Conservation (phyloP, 176 grass and related monocot species). For the Carex scoparia region DNA sequence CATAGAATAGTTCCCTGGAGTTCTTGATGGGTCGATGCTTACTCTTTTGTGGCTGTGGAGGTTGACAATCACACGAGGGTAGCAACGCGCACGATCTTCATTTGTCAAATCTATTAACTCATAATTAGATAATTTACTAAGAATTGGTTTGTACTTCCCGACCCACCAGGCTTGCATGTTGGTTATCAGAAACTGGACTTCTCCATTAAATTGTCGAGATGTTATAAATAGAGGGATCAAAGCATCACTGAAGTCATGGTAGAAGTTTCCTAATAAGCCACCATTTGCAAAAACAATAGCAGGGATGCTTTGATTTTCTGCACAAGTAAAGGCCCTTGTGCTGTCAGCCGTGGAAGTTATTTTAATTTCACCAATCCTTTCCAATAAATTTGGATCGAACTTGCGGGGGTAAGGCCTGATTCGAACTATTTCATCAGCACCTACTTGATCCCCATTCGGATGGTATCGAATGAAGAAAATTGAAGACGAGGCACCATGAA, state of each 20-base stretch:
- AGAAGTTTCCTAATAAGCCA: conserved; percentile 70
- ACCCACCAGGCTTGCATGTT: conserved; percentile 58
- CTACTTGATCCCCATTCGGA: conserved; percentile 13
- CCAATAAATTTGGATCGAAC: conserved; percentile 39
- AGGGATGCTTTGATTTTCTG: conserved; percentile 34
- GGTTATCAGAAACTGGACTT: conserved; percentile 61
- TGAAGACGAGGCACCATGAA: conserved; percentile 22
- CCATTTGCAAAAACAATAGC: conserved; percentile 66
- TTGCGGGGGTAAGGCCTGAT: conserved; percentile 60
- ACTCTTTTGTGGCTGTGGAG: conserved; percentile 65
- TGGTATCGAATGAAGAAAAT: conserved; percentile 14
- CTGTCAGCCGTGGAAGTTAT: neutral
- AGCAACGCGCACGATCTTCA: conserved; percentile 51
- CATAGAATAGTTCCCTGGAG: conserved; percentile 56
- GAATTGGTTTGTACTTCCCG: conserved; percentile 47
- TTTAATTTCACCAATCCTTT: conserved; percentile 14
- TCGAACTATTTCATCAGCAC: conserved; percentile 35
- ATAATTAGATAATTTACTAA: conserved; percentile 60
- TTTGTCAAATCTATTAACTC: conserved; percentile 45
- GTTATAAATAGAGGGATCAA: conserved; percentile 80
- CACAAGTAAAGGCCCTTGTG: conserved; percentile 25
- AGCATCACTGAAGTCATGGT: conserved; percentile 83
- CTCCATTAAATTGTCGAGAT: conserved; percentile 50
- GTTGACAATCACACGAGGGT: conserved; percentile 50
- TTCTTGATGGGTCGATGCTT: conserved; percentile 58